These are phyloP conservation scores for Pholiota molesta DNA, from an alignment of 768 basidiomycete genomes.

Conservation along the genomic window DNA sequence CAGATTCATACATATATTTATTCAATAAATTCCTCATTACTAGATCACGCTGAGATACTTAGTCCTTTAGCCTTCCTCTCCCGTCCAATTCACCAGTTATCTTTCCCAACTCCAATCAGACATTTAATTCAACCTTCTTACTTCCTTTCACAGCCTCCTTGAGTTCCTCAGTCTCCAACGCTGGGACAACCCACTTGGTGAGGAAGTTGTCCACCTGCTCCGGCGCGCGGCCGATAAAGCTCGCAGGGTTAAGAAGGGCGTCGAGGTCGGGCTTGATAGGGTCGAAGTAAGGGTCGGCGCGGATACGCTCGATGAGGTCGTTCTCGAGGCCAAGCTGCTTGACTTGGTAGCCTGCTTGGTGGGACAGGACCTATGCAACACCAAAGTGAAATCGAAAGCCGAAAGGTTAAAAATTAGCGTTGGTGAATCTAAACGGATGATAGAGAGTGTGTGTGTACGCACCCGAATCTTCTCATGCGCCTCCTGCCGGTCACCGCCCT, in stretches of 20 bases:
- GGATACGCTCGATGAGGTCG: constrained; percentile 90
- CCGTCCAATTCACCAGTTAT: background rate
- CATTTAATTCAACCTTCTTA: constrained; percentile 66
- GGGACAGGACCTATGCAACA: constrained; percentile 74
- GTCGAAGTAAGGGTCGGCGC: constrained; percentile 83
- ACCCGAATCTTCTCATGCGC: constrained; percentile 96
- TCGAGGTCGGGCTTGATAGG: constrained; percentile 84
- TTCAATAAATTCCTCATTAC: background rate
- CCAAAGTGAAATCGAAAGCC: background rate
- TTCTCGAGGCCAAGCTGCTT: constrained; percentile 95
- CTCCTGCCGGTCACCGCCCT: constrained; percentile 93
- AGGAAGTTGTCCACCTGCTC: constrained; percentile 93
- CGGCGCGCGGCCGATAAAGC: constrained; percentile 92
- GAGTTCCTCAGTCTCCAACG: constrained; percentile 61
- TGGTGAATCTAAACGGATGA: background rate
- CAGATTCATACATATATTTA: background rate
- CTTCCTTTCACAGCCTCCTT: constrained; percentile 53
- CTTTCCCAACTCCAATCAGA: constrained; percentile 33
- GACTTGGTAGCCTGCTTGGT: constrained; percentile 92
- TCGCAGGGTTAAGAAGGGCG: constrained; percentile 77
- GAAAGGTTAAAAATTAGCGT: background rate
- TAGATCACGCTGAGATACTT: background rate
- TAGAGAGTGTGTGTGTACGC: constrained; percentile 26
- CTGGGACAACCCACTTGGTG: constrained; percentile 86
- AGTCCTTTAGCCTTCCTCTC: background rate